Conservation (phyloP, 768 basidiomycete species). For the Hypholoma sublateritium region DNA sequence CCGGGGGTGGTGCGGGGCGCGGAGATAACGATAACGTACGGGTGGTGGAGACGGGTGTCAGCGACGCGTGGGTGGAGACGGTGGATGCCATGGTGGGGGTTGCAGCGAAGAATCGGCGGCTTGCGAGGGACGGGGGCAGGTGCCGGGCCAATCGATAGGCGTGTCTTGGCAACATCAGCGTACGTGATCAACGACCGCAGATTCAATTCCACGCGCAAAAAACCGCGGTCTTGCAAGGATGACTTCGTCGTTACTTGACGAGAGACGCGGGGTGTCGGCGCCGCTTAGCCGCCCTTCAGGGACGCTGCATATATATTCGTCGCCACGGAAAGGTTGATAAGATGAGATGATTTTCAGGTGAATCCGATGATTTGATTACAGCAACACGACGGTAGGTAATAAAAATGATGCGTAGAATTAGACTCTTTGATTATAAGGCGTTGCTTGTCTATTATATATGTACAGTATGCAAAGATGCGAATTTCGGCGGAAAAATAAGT, state of each 20-base stretch:
- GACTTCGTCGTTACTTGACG: no score
- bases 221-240: no score
- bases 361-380: not conserved
- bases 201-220: no score
- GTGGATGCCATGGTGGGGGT: conserved; percentile 30
- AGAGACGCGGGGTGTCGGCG: no score
- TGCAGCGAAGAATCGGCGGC: conserved; percentile 9
- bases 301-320: not conserved
- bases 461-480: not conserved
- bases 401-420: not conserved
- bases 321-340: not conserved
- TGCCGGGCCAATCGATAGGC: conserved; percentile 4
- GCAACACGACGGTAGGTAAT: not conserved
- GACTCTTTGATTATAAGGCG: not conserved
- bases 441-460: not conserved
- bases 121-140: not conserved
- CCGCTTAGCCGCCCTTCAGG: no score
- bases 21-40: conserved; percentile 31
- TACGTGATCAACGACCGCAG: conserved; percentile 4
- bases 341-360: not conserved
- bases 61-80: conserved; percentile 36
- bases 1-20: not conserved
- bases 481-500: not conserved
- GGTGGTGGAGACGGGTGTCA: conserved; percentile 39
- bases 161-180: conserved; percentile 7